Base-by-base conservation (phyloP, 768 basidiomycete species). In the Tulasnella sp. region DNA sequence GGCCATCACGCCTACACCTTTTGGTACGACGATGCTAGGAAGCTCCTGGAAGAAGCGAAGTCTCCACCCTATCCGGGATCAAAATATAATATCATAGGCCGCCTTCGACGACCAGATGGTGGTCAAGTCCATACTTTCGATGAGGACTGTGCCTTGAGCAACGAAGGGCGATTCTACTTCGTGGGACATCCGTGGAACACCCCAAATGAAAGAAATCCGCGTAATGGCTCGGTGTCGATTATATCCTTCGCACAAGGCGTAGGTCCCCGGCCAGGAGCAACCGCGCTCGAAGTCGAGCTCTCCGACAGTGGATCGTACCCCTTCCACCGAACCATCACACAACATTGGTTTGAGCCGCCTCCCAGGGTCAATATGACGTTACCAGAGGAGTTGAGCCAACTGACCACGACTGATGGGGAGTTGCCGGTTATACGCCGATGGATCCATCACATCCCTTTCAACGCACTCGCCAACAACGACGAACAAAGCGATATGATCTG, bases 151-250 rank as follows among this genome's bases (percentile, higher is more conserved):
- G 23, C 27, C 21, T 30, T 51, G 10, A 38, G 32, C 13, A 29
- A 21, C 30, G 32, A 21, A 24, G 24, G 29, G 0, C 47, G 50
- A 13, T 5, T 5, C n/a, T 59, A 47, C 47, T 59, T 59, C 48
- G 50, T 43, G 29, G 50, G 47, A 15, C 58, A 59, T 51, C 58
- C 58, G 21, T 59, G 58, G 58, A 59, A 59, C 17, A 59, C 58
- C 11, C 58, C 58, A 24, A 59, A 30, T 48, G 7, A n/a, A n/a
- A n/a, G n/a, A n/a, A n/a, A 11, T 23, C 11, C 47, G 27, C 27
- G 19, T n/a, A n/a, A 48, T n/a, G 7, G n/a, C 21, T 5, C 47
- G 7, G 21, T 48, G 7, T 48, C 47, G 7, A 48, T 48, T n/a
- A 21, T 48, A n/a, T 48, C 47, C 47, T 5, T 29, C 47, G 5